Base-by-base conservation (phyloP, 2,329 filamentous ascomycete genomes). In the Hawksworthiomyces lignivorus region DNA sequence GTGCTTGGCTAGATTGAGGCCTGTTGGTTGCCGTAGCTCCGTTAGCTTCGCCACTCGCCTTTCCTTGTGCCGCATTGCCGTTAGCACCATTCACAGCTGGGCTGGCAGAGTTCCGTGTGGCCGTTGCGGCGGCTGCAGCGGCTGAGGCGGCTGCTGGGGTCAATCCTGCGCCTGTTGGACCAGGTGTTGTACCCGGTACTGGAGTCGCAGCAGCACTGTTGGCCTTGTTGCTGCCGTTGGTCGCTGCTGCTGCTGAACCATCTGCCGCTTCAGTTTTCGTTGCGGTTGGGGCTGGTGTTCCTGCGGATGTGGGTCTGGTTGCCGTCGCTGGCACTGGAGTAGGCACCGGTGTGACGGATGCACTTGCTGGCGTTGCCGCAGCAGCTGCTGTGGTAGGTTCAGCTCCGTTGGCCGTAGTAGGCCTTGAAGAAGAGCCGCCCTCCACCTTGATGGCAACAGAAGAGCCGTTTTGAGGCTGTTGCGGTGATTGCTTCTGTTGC, bases 1-100 rank as follows among this genome's bases (percentile, higher is more conserved):
- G 69, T 20, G 54, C 55, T 8, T 60, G 54, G 15, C 53, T n/a
- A n/a, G n/a, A n/a, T n/a, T n/a, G n/a, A n/a, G 56, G 36, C 26
- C 27, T 28, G 35, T 28, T 17, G 29, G 17, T 47, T 46, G 22
- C 32, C n/a, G 36, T 29, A 3, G 39, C 40, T 26, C 12, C 12
- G 24, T 26, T 26, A 34, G 52, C 33, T 14, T 26, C 12, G 24
- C 8, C 24, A 26, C 12, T 26, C 24, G 24, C 24, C 12, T 26
- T 26, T 26, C 8, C 24, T 12, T 8, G 24, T 4, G 8, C 46
- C 17, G 49, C 40, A 40, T 55, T 52, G 37, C 57, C 56, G 29
- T 48, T 51, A 35, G 50, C 50, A 14, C 41, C 41, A 7, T 34
- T 36, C 7, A 54, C 32, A 7, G 51, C 48, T 9, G 52, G 27